A percentile compares a stretch with the other conserved stretches of the same genome.
Conservation (phyloP, 768 basidiomycete species). For the Artomyces pyxidatus region DNA sequence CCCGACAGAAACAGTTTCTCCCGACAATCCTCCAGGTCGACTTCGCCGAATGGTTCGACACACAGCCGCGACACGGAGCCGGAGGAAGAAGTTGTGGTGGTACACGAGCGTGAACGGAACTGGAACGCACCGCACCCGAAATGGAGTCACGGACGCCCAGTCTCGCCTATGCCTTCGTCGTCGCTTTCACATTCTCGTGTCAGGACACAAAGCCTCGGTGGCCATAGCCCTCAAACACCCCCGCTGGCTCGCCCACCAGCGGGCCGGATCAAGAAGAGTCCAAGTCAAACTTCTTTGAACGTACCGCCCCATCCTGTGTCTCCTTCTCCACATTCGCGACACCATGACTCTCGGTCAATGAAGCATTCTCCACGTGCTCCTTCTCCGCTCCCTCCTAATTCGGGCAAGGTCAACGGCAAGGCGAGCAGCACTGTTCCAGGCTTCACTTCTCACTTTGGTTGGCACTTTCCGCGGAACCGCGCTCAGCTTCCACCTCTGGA, state of each 20-base stretch:
- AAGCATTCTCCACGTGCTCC: conserved; percentile 1
- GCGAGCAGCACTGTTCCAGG: conserved; percentile 15
- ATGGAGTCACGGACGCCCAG: conserved; percentile 12
- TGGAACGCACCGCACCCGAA: conserved; percentile 53
- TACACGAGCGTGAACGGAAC: conserved; percentile 55
- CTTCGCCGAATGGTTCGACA: conserved; percentile 10
- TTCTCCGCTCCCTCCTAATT: conserved; percentile 3
- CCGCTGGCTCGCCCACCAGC: not conserved
- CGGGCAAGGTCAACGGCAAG: conserved; percentile 1
- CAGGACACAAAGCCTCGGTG: conserved; percentile 7
- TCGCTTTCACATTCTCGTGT: conserved; percentile 14
- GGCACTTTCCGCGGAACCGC: conserved; percentile 30
- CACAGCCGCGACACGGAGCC: conserved; percentile 19
- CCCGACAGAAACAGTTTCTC: conserved; percentile 5
- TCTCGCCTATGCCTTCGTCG: conserved; percentile 12
- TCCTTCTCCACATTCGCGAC: conserved; percentile 6
- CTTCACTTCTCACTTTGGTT: conserved; percentile 27
- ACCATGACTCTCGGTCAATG: not conserved
- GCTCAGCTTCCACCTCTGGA: conserved; percentile 33
- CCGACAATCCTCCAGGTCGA: conserved; percentile 6
- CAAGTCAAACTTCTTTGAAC: not conserved
- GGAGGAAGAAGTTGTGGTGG: conserved; percentile 26
- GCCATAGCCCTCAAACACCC: not conserved
- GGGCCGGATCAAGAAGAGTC: not conserved
- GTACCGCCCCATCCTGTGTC: conserved; percentile 11